Conservation (phyloP, 768 basidiomycete genomes). For the Paxillus involutus region DNA sequence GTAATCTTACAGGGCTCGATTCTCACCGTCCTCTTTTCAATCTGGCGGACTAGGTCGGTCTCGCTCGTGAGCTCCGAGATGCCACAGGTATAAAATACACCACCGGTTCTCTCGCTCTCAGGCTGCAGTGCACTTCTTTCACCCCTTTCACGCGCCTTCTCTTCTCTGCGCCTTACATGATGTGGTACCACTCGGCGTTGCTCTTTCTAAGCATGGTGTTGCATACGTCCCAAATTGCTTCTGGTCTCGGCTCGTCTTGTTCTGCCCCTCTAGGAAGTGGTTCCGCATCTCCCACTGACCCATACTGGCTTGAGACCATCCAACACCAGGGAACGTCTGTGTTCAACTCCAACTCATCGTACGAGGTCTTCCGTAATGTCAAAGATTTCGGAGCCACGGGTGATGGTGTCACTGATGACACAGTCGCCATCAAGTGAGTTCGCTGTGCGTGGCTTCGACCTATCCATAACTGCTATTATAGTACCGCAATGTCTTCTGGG, state of each 20-base stretch:
- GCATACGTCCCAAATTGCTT: conserved; percentile 5
- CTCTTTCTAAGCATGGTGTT: conserved; percentile 6
- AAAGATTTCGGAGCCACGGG: conserved; percentile 51
- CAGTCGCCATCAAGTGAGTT: conserved; percentile 64
- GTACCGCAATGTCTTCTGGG: conserved; percentile 59
- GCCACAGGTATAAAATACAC: no score
- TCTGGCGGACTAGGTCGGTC: no score
- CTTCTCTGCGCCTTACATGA: not conserved
- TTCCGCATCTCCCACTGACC: conserved; percentile 48
- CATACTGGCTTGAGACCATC: conserved; percentile 70
- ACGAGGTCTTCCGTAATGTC: conserved; percentile 74
- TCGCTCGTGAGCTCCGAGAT: no score
- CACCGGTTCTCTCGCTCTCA: not conserved
- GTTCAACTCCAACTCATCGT: conserved; percentile 54
- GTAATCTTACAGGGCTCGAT: no score
- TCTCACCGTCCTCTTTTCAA: no score
- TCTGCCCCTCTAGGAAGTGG: conserved; percentile 26
- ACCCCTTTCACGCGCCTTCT: not conserved
- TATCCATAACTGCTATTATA: conserved; percentile 22
- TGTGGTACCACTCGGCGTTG: not conserved
- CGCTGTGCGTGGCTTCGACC: not conserved
- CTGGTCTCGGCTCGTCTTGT: conserved; percentile 37
- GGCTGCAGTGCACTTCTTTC: not conserved
- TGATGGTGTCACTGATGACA: conserved; percentile 70
- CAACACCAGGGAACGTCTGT: conserved; percentile 66